Base-by-base conservation (phyloP, 805 yeast species). In the Candida sanyiensis region DNA sequence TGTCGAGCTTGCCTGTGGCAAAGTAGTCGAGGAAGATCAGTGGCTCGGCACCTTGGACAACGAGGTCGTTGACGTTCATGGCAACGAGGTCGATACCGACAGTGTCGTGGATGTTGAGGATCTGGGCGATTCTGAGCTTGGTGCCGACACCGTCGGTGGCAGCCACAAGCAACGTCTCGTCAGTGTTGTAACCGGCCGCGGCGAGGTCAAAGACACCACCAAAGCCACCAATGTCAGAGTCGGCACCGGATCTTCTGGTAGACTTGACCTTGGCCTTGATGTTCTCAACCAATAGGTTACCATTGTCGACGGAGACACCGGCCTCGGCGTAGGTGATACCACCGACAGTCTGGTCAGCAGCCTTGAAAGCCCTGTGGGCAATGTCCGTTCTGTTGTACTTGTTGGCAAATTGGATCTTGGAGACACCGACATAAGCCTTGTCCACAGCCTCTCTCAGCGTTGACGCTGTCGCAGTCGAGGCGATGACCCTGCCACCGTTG, bases 81-180 rank as follows among this genome's bases (percentile, higher is more conserved):
- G 97, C 99, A 37, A 93, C 99, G 47, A 93, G 74, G 64, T 93
- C 99, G 51, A 93, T 87, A 59, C 99, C 99, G 31, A 93, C 99
- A n/a, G 98, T 90, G 59, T 87, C 79, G 59, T 94, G 97, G 42
- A 83, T 84, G 52, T 81, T 70, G 66, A 89, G 72, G 48, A 77
- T 77, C 67, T 93, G 97, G 1, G 97, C 98, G 58, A 94, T 79
- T 71, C 88, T 80, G 50, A 93, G 76, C 66, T 93, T 93, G 44
- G 98, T 90, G 50, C 99, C 99, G 42, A 93, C 97, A 65, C 99
- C 99, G 65, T 93, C 99, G 33, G 99, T 93, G 43, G 98, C 97
- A 43, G 93, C 96, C 29, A 93, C 97, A 43, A 93, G 69, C 40
- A 93, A 64, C n/a, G 87, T 79, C 41, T 83, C 80, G 48, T 73